Evolutionary conservation across 176 grass and related monocot genomes (phyloP).

Genomic region (Bromus sterilis): DNA sequence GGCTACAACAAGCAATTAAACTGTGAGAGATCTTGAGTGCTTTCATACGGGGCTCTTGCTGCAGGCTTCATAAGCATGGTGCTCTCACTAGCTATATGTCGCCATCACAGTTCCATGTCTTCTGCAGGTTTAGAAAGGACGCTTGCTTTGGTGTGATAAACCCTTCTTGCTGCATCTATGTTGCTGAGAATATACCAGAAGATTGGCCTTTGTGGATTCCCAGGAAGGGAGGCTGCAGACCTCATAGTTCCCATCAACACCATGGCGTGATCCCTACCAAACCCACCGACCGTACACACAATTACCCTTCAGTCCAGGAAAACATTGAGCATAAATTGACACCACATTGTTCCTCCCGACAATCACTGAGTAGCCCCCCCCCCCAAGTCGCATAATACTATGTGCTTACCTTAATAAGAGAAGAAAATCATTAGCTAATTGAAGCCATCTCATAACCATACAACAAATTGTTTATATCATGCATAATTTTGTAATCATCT

Average conservation of each 20-base stretch:
- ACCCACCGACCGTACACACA: slow-evolving; percentile 39
- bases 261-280: slow-evolving; percentile 43
- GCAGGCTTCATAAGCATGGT: background rate
- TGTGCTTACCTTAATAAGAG: too few species aligned
- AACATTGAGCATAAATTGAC: slow-evolving; percentile 16
- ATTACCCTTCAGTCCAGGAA: slow-evolving; percentile 20
- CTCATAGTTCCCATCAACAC: slow-evolving; percentile 40
- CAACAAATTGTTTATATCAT: too few species aligned
- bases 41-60: background rate
- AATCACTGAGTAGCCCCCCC: slow-evolving; percentile 28
- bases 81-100: background rate
- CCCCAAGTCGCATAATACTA: slow-evolving; percentile 10
- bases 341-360: slow-evolving; percentile 38
- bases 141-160: slow-evolving; percentile 34
- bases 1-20: background rate
- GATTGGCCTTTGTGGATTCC: slow-evolving; percentile 18
- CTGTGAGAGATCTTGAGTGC: background rate
- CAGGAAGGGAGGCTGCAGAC: slow-evolving; percentile 19
- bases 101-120: slow-evolving; percentile 21
- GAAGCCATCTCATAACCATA: too few species aligned
- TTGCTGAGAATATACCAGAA: slow-evolving; percentile 45
- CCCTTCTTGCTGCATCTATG: slow-evolving; percentile 26
- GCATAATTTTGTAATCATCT: too few species aligned
- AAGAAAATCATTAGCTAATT: too few species aligned
- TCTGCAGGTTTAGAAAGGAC: slow-evolving; percentile 11